Conservation (phyloP, 495 filamentous ascomycete species). For the Penicillium soppii region DNA sequence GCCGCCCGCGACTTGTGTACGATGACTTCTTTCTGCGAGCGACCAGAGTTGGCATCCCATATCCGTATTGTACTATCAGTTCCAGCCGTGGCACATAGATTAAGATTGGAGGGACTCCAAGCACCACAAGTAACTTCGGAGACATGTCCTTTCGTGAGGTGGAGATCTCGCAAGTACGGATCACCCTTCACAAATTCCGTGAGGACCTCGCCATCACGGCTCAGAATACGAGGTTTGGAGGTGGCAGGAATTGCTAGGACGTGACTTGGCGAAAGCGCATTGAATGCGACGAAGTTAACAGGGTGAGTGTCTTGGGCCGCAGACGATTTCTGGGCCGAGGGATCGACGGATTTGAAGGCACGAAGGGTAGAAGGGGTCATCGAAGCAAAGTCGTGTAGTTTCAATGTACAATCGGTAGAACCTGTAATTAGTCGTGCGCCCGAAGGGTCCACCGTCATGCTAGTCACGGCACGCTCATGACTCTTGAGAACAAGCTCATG, state of each 20-base stretch:
- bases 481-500: constrained; percentile 91
- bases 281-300: constrained; percentile 83
- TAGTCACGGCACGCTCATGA: constrained; percentile 86
- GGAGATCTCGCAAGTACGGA: constrained; percentile 95
- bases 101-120: constrained; percentile 83
- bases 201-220: constrained; percentile 79
- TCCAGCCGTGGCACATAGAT: constrained; percentile 83
- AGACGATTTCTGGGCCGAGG: constrained; percentile 71
- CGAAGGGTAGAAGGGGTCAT: constrained; percentile 93
- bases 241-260: constrained; percentile 85
- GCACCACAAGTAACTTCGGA: constrained; percentile 82
- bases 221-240: constrained; percentile 84
- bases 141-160: constrained; percentile 95
- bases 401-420: constrained; percentile 86
- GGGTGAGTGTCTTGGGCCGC: constrained; percentile 79
- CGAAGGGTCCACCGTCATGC: constrained; percentile 76
- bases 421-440: constrained; percentile 84
- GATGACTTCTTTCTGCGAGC: constrained; percentile 87
- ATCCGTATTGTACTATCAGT: constrained; percentile 93
- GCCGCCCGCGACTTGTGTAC: constrained; percentile 87
- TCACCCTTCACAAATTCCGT: constrained; percentile 94
- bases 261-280: constrained; percentile 73
- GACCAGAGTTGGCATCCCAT: constrained; percentile 89
- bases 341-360: constrained; percentile 91
- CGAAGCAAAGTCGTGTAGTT: constrained; percentile 91